Percentiles rank a stretch among this genome's conserved stretches.
Evolutionary conservation across 2,329 filamentous ascomycete genomes (phyloP).

Genomic region (Bretziella fagacearum): DNA sequence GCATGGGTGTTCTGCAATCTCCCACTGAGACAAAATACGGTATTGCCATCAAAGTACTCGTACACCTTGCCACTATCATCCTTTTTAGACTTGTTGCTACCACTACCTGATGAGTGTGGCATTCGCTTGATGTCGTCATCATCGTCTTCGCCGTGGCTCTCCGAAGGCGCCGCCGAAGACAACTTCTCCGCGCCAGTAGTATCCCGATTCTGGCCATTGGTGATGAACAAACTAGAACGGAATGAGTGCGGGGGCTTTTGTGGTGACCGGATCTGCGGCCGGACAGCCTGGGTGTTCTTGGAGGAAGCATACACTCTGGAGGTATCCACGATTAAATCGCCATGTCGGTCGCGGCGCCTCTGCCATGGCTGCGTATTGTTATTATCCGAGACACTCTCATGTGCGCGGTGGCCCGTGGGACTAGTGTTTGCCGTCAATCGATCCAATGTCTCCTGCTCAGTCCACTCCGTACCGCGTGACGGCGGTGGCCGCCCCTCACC

Average conservation of each 20-base stretch:
- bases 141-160: constrained; percentile 22
- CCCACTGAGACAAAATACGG: constrained; percentile 71
- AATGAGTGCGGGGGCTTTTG: constrained; percentile 61
- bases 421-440: constrained; percentile 58
- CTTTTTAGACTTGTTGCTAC: constrained; percentile 20
- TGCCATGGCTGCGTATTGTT: constrained; percentile 55
- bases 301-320: constrained; percentile 35
- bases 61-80: constrained; percentile 51
- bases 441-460: constrained; percentile 55
- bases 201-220: constrained; percentile 35
- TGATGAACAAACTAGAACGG: constrained; percentile 54
- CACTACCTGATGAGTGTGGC: constrained; percentile 20
- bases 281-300: constrained; percentile 17
- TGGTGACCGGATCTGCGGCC: constrained; percentile 32
- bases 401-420: constrained; percentile 42
- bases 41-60: constrained; percentile 89
- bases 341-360: constrained; percentile 20
- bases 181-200: constrained; percentile 62
- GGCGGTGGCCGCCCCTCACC: constrained; percentile 41
- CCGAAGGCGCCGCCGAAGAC: constrained; percentile 59
- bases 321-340: constrained; percentile 39
- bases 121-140: constrained; percentile 21
- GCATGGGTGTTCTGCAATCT: constrained; percentile 77
- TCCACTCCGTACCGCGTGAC: constrained; percentile 67
- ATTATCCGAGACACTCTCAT: constrained; percentile 57